Base-by-base conservation (phyloP, 257 asterid genomes). In the Echites panduratus region DNA sequence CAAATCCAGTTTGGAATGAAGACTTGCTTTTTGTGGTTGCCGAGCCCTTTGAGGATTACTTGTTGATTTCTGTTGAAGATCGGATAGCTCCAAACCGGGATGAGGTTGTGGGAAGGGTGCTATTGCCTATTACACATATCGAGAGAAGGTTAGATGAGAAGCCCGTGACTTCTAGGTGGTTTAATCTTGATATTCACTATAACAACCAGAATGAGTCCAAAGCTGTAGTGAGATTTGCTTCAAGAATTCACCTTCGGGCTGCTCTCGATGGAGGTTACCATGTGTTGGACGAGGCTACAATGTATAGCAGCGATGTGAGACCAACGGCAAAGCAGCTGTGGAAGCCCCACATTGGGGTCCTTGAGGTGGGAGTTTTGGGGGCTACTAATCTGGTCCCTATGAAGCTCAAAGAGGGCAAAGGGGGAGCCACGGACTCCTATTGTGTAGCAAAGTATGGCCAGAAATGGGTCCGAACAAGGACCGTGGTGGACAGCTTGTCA, bases 311-410 rank as follows among this genome's bases (percentile, higher is more conserved):
- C 27, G 96, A 92, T 44, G 94, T 86, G 13, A 83, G 92, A 13
- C 96, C 98, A 66, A 90, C 96, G 0, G 96, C 94, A 0, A 92
- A 92, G 74, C 98, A 92, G 78, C 90, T 92, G 0, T 88, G 98
- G 96, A 92, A 84, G 91, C 94, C 96, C 16, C 85, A 92, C 80
- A 79, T 92, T 44, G 98, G 98, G 24, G 94, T 92, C 35, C 93
- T 92, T 26, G 98, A 92, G 73, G 94, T 92, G 59, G 98, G 98
- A 2, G 82, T 92, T 9, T 73, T 92, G 77, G 98, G 94, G 8
- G 96, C 96, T 9, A 68, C 84, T 11, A 90, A 92, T 81, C 82
- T 92, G 0, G 82, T 92, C 52, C 98, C 98, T 0, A 77, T 87
- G 84, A 92, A 92, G 85, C 78, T 92, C 61, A 92, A 88, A 78